Base-by-base conservation (phyloP, 805 yeast species). In the Monosporozyma siamensis region DNA sequence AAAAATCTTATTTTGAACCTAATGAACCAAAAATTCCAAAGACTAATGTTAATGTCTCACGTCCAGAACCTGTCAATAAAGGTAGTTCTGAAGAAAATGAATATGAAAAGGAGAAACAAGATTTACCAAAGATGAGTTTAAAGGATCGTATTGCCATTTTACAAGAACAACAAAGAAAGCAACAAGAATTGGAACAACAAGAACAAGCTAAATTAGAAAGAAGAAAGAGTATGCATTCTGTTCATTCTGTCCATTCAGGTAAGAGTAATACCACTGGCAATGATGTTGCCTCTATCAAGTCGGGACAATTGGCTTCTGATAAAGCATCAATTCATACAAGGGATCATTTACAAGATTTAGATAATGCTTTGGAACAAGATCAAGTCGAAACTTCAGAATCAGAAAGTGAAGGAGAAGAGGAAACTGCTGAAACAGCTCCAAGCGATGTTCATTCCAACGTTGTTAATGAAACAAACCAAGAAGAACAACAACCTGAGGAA, bases 81-180 rank as follows among this genome's bases (percentile, higher is more conserved):
- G 21, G 23, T 17, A 38, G 14, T 20, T 47, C 43, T 12, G 45
- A 42, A 8, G 46, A 44, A 5, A 45, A 44, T 23, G 40, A 43
- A 14, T 46, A 49, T 45, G 40, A 54, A 4, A 50, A 55, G 21
- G 66, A 69, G 44, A 76, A 74, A 44, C 75, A 69, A 23, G 81
- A 72, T 25, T 75, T 72, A 26, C 95, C 95, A 7, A 79, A 83
- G 51, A 64, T 88, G 67, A 81, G 94, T 44, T 68, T 90, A 53
- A 82, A 82, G 57, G 97, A 92, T 52, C 74, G 97, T 50, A 87
- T 90, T 57, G 86, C 87, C 4, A 54, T 85, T 54, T 68, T 90
- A 40, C 95, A 89, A 59, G 76, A 85, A 55, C 78, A 80, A 45
- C 95, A 86, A 56, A 76, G 75, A 45, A 83, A 82, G 55, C 94